Percentiles rank a stretch among this genome's conserved stretches.
Conservation (phyloP, 1,284 basidiomycete species). For the Trichosporon ovoides region DNA sequence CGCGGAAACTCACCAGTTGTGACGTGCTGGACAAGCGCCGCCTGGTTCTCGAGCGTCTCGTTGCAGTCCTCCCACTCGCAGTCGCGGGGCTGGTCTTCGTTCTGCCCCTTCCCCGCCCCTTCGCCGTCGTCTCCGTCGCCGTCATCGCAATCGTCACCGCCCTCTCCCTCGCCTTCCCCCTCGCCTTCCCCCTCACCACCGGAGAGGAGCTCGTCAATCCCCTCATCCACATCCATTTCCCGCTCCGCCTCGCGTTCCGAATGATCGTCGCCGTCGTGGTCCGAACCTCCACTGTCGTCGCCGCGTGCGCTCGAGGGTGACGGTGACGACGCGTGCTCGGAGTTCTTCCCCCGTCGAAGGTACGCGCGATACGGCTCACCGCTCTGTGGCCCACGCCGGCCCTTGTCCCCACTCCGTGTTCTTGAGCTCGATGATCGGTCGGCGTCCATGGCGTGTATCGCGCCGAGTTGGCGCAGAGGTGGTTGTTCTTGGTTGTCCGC, state of each 20-base stretch:
- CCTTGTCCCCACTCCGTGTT: not conserved
- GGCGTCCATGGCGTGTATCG: not conserved
- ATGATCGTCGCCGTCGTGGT: not conserved
- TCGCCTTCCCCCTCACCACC: slow-evolving; percentile 9
- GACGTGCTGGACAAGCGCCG: slow-evolving; percentile 32
- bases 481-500: not conserved
- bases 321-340: not conserved
- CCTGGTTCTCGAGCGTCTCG: slow-evolving; percentile 16
- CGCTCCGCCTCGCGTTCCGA: not conserved
- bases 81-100: slow-evolving; percentile 6
- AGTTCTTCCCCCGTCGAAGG: not conserved
- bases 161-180: not conserved
- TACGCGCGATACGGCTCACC: not conserved
- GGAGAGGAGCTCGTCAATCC: slow-evolving; percentile 30
- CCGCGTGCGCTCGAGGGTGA: not conserved
- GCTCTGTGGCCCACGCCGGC: not conserved
- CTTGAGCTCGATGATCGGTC: not conserved
- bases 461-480: not conserved
- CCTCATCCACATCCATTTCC: slow-evolving; percentile 28
- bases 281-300: slow-evolving; percentile 6
- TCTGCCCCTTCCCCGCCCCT: not conserved
- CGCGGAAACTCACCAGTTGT: slow-evolving; percentile 24
- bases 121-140: slow-evolving; percentile 8
- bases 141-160: slow-evolving; percentile 8
- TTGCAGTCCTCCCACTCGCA: slow-evolving; percentile 34